Evolutionary conservation across 257 asterid genomes (phyloP).

Genomic region (Agastache rugosa): DNA sequence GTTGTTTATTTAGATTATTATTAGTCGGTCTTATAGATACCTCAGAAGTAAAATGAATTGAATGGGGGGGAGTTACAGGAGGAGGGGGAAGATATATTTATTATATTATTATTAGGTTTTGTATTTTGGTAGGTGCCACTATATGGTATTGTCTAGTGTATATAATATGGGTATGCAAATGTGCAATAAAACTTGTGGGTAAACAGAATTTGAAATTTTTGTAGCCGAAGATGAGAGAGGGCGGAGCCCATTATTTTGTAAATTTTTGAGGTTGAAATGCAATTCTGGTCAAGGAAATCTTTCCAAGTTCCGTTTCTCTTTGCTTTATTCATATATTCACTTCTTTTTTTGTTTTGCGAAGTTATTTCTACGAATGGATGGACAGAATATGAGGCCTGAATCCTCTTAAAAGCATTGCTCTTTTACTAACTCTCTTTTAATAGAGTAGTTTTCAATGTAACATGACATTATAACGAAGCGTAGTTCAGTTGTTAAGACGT

Average conservation of each 20-base stretch:
- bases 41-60: conserved; percentile 8
- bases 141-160: conserved; percentile 36
- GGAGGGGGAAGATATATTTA: conserved; percentile 9
- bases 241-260: conserved; percentile 54
- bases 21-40: conserved; percentile 29
- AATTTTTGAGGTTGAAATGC: conserved; percentile 52
- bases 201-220: conserved; percentile 48
- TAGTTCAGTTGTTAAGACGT: too few species aligned
- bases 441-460: too few species aligned
- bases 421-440: too few species aligned
- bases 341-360: too few species aligned
- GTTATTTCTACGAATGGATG: too few species aligned
- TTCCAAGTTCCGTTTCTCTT: neutral
- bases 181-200: conserved; percentile 29
- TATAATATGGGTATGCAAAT: conserved; percentile 36
- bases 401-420: too few species aligned
- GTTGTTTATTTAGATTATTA: conserved; percentile 33
- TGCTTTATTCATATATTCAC: neutral
- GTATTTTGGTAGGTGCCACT: conserved; percentile 27
- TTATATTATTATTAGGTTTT: conserved; percentile 25
- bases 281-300: conserved; percentile 32
- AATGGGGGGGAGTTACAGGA: conserved; percentile 30
- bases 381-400: too few species aligned
- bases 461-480: too few species aligned
- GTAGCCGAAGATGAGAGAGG: conserved; percentile 57